Base-by-base conservation (phyloP, 164 flowering plant genomes). In the Houttuynia cordata region DNA sequence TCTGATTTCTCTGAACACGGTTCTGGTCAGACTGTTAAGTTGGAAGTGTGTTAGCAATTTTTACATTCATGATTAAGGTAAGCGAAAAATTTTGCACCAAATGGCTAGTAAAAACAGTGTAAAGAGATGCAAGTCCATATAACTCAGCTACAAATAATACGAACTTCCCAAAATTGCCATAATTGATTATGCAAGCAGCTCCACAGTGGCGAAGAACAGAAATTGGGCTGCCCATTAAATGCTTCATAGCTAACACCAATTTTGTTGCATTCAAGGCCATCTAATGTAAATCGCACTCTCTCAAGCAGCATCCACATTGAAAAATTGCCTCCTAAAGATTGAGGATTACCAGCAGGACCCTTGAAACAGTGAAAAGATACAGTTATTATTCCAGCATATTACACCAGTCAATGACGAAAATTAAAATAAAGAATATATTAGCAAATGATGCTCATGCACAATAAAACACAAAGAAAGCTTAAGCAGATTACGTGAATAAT, bases 251-350 rank as follows among this genome's bases (percentile, higher is more conserved):
- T 66, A 51, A 89, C 96, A 40, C 98, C 98, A 56, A 92, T 86
- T 79, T 92, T 92, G 76, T 92, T 81, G 66, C 98, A 92, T 62
- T 92, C 96, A 24, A 82, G 53, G 51, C 98, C 96, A 76, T 89
- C 96, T 45, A 92, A 74, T 37, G 96, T 85, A 71, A 92, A 92
- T 56, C 96, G 79, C 64, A 85, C 87, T 70, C 96, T 84, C 76
- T 92, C 98, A 58, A 92, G 82, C 58, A 92, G 76, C 98, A 92
- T 92, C 96, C 96, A 92, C 87, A 76, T 81, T 9, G 98, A 83
- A 70, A 76, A 74, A 61, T 89, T 89, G 55, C 60, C 64, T 50
- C 98, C 98, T 24, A 86, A 60, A 62, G 74, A 69, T 58, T 74
- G 79, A 55, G 93, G 96, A 63, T 84, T 88, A 66, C 88, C 98